phyloP scores from a whole-genome alignment of 495 filamentous ascomycete genomes.

The Aspergillus saccharolyticus region DNA sequence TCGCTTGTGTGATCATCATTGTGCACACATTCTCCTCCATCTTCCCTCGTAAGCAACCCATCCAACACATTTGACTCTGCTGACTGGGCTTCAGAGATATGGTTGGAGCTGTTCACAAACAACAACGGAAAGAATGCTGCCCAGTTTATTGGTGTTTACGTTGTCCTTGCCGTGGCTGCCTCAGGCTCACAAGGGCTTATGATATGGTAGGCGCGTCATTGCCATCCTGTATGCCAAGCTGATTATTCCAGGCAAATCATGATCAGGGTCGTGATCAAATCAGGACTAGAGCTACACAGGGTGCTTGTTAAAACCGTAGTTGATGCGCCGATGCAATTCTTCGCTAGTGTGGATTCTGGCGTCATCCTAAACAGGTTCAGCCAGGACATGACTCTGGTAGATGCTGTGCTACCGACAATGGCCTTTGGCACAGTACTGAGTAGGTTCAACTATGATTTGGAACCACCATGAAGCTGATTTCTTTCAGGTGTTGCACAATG shows the following conservation, averaged over 20 bases:
- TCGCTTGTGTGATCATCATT: neutral
- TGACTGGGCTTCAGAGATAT: neutral
- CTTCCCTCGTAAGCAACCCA: neutral
- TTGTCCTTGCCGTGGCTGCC: neutral
- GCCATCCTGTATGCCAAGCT: neutral
- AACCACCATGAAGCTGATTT: neutral
- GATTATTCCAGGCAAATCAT: neutral
- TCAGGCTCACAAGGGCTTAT: constrained; percentile 1
- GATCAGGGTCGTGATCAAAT: neutral
- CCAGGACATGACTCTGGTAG: constrained; percentile 1
- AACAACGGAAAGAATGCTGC: neutral
- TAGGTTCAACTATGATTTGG: neutral
- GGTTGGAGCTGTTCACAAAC: constrained; percentile 1
- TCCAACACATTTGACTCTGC: neutral
- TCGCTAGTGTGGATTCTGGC: neutral
- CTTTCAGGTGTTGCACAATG: neutral
- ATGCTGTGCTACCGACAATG: neutral
- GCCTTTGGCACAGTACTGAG: neutral
- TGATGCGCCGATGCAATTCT: neutral
- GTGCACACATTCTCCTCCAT: neutral
- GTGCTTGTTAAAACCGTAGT: neutral
- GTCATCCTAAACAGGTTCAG: neutral
- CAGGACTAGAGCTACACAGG: neutral
- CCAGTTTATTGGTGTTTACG: neutral
- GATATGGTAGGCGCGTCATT: neutral